A percentile compares a stretch with the other conserved stretches of the same genome.
Evolutionary conservation across 495 filamentous ascomycete species (phyloP).

Genomic region (Chaetomidium leptoderma): DNA sequence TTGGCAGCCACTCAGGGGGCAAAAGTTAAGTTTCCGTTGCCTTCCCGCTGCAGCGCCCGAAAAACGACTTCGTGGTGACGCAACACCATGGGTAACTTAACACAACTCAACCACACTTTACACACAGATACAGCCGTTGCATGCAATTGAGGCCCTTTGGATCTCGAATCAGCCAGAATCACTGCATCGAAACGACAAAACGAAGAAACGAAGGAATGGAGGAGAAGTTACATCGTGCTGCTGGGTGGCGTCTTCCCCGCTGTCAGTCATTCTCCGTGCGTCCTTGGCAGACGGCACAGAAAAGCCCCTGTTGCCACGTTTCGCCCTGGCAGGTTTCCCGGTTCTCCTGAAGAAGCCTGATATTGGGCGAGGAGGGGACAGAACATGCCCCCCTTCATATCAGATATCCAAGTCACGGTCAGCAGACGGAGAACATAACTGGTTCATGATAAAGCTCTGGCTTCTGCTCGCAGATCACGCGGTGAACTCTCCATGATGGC

Average conservation of each 20-base stretch:
- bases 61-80: no score
- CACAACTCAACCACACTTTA: no score
- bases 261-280: neutral
- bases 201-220: no score
- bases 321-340: neutral
- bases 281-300: neutral
- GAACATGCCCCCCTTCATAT: no score
- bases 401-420: neutral
- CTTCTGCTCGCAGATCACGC: neutral
- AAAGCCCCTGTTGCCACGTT: slow-evolving; percentile 11
- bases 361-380: no score
- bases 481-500: neutral
- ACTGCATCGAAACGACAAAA: neutral
- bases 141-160: no score
- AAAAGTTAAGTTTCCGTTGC: no score
- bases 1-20: no score
- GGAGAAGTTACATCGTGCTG: slow-evolving; percentile 1
- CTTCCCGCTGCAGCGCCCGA: no score
- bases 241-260: neutral
- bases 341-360: neutral
- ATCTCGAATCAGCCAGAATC: neutral
- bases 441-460: neutral
- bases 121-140: no score
- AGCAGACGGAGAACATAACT: neutral
- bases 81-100: no score